phyloP scores from a whole-genome alignment of 2,329 filamentous ascomycete genomes.

The Coniochaeta sp. region DNA sequence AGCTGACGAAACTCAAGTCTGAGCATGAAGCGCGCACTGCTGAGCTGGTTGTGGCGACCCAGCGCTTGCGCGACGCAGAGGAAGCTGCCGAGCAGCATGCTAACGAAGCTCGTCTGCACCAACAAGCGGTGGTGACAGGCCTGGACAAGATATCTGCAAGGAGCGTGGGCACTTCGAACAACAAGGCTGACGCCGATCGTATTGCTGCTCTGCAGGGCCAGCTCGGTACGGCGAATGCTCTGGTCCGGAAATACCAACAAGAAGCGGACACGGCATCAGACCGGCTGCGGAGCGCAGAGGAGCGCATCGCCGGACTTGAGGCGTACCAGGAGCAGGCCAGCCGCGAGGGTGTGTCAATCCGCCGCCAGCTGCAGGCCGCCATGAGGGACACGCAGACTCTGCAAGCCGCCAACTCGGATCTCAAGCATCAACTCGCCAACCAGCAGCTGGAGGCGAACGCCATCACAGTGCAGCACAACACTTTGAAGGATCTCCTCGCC shows the following conservation, averaged over 20 bases:
- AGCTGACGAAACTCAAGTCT: conserved; percentile 66
- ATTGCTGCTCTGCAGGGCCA: conserved; percentile 71
- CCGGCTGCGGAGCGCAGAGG: conserved; percentile 85
- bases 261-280: conserved; percentile 83
- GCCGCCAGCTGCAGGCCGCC: conserved; percentile 80
- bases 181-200: conserved; percentile 54
- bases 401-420: conserved; percentile 71
- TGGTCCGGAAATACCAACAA: conserved; percentile 83
- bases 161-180: conserved; percentile 35
- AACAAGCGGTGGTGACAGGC: conserved; percentile 72
- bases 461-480: conserved; percentile 82
- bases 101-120: conserved; percentile 79
- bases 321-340: conserved; percentile 97
- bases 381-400: conserved; percentile 79
- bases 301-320: conserved; percentile 92
- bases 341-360: conserved; percentile 81
- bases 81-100: conserved; percentile 83
- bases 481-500: conserved; percentile 83
- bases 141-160: conserved; percentile 64
- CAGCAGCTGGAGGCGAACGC: conserved; percentile 94
- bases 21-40: conserved; percentile 76
- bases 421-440: conserved; percentile 74
- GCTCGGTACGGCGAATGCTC: conserved; percentile 64
- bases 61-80: conserved; percentile 76
- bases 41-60: conserved; percentile 68